These are phyloP conservation scores for Exidia glandulosa DNA, from an alignment of 768 basidiomycete species.

Conservation along the genomic window DNA sequence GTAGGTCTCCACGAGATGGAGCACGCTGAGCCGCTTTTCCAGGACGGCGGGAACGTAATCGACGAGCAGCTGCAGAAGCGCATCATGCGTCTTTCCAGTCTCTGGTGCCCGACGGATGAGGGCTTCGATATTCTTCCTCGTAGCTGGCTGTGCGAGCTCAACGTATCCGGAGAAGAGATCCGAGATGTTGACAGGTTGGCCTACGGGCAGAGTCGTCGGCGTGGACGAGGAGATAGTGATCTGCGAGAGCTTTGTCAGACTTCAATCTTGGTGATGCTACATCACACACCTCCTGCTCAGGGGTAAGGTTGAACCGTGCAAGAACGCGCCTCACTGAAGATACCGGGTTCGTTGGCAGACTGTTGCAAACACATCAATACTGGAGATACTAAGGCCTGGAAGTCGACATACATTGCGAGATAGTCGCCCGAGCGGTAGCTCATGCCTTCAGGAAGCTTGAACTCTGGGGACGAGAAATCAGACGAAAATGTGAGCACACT, in stretches of 20 bases:
- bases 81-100: slow-evolving; percentile 12
- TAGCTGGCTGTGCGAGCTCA: slow-evolving; percentile 37
- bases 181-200: slow-evolving; percentile 25
- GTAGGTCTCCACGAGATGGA: slow-evolving; percentile 31
- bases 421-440: slow-evolving; percentile 37
- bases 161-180: slow-evolving; percentile 35
- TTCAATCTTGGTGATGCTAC: not conserved
- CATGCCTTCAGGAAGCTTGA: slow-evolving; percentile 28
- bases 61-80: slow-evolving; percentile 20
- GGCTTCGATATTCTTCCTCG: slow-evolving; percentile 28
- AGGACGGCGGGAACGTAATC: slow-evolving; percentile 25
- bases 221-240: slow-evolving; percentile 26
- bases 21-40: slow-evolving; percentile 26
- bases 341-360: slow-evolving; percentile 30
- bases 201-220: slow-evolving; percentile 30
- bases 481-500: not conserved
- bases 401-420: slow-evolving; percentile 28
- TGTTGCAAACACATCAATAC: slow-evolving; percentile 4
- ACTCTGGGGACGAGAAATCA: slow-evolving; percentile 16
- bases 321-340: slow-evolving; percentile 29
- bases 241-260: slow-evolving; percentile 10
- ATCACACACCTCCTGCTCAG: slow-evolving; percentile 27
- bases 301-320: slow-evolving; percentile 25
- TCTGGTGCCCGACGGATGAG: slow-evolving; percentile 15
- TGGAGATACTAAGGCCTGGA: not conserved